Evolutionary conservation across 768 basidiomycete species (phyloP), one percentile per base, ranked within the genome.

Genomic region (Xanthoconium purpureum): DNA sequence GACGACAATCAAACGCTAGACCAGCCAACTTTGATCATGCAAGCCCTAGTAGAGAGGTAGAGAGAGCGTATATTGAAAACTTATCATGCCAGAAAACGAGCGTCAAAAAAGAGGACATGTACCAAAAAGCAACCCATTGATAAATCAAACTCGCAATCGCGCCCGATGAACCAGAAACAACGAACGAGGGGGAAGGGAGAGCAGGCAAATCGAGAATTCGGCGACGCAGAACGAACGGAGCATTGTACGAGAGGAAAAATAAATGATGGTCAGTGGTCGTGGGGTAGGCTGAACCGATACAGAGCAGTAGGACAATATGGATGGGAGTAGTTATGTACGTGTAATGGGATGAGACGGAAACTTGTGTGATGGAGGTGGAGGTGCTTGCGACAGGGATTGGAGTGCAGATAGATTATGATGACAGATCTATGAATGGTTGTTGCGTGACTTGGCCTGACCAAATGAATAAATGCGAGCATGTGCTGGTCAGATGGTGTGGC

Each of bases 401-500:
- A 50, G 56, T 66, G 64, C 59, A 43, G 55, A 45, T 69, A 57
- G 38, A 63, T 24, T 24, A 24, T 24, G 24, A 4, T 63, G 57
- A 54, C 59, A 62, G 59, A 59, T 69, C 67, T 64, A 69, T 36
- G 37, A 57, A 65, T 54, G 61, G 37, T 58, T 32, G 33, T 58
- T 59, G 63, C 13, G 56, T 54, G 40, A 47, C 50, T 54, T 50
- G 50, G 57, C 52, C 50, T 51, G 57, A 35, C 8, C 49, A 54
- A 55, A 59, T 58, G 53, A 55, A 55, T 66, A 67, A 56, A 67
- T 67, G 59, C 57, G 44, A 67, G 67, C 66, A 67, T 58, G 59
- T 69, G 56, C 39, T 44, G 42, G 50, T 66, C 49, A 68, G 30
- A 65, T 69, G 54, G 54, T 59, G 42, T 4, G 40, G 51, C 64